Conservation (phyloP, 2,329 filamentous ascomycete genomes). For the Fusarium sp. region DNA sequence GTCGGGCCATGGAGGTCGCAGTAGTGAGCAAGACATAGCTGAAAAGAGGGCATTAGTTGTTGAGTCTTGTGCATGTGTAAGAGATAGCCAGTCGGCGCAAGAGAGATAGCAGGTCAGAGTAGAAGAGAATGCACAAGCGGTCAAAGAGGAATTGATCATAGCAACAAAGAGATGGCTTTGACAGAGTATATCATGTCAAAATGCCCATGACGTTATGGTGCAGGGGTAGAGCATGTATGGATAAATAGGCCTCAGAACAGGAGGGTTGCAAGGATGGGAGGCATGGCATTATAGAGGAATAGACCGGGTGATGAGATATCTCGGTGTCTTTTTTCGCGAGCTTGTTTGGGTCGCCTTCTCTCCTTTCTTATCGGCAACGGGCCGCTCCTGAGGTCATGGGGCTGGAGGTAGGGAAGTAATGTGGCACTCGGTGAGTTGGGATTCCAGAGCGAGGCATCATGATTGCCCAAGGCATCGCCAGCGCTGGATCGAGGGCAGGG, state of each 20-base stretch:
- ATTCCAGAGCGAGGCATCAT: conserved; percentile 41
- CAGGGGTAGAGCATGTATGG: conserved; percentile 42
- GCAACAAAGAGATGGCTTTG: conserved; percentile 34
- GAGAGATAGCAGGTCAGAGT: conserved; percentile 8
- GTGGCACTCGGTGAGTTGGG: conserved; percentile 50
- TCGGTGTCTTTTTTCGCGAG: conserved; percentile 27
- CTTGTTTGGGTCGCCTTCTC: conserved; percentile 35
- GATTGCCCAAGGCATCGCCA: conserved; percentile 39
- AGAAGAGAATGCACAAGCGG: conserved; percentile 13
- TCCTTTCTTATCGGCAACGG: conserved; percentile 39
- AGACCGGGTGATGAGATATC: conserved; percentile 40
- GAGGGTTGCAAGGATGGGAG: conserved; percentile 35
- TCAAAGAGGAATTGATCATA: conserved; percentile 28
- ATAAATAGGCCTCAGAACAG: conserved; percentile 27
- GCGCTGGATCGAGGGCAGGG: conserved; percentile 37
- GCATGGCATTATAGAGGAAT: conserved; percentile 33
- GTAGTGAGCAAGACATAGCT: conserved; percentile 79
- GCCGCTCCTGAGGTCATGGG: conserved; percentile 46
- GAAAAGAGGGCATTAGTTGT: conserved; percentile 57
- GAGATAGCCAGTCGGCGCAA: conserved; percentile 20
- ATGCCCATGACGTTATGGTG: conserved; percentile 44
- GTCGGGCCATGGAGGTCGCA: conserved; percentile 80
- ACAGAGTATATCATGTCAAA: conserved; percentile 39
- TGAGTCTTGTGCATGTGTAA: conserved; percentile 50
- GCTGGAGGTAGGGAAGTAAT: conserved; percentile 44